These are phyloP conservation scores for Mercurialis annua DNA, from an alignment of 345 rosid genomes.

Conservation along the genomic window DNA sequence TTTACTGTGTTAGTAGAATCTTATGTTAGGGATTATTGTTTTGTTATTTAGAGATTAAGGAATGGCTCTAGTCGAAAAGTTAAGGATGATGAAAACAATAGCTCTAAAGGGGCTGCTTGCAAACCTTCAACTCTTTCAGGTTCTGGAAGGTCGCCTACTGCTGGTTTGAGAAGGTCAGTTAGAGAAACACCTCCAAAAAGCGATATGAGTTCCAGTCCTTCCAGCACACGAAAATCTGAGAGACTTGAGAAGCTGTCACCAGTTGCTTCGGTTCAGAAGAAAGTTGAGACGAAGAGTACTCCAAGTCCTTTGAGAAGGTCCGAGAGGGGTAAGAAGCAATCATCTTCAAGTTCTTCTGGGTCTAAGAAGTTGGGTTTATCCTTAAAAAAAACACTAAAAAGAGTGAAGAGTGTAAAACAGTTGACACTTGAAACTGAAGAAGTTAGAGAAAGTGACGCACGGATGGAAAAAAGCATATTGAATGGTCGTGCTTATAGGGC, in stretches of 20 bases:
- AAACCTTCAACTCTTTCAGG: slow-evolving; percentile 31
- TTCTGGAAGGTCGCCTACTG: slow-evolving; percentile 19
- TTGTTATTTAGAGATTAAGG: not conserved
- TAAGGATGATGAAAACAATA: slow-evolving; percentile 38
- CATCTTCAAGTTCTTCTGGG: slow-evolving; percentile 25
- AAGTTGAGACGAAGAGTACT: slow-evolving; percentile 36
- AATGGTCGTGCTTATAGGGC: slow-evolving; percentile 46
- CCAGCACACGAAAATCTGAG: slow-evolving; percentile 48
- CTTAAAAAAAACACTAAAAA: slow-evolving; percentile 31
- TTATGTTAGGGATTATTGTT: not conserved
- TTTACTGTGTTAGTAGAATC: not conserved
- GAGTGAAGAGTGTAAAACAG: slow-evolving; percentile 35
- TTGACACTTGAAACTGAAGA: slow-evolving; percentile 36
- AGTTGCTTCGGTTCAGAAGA: slow-evolving; percentile 34
- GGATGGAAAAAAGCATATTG: slow-evolving; percentile 20
- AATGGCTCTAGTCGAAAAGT: slow-evolving; percentile 38
- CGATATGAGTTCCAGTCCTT: slow-evolving; percentile 15
- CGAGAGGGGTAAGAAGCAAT: slow-evolving; percentile 44
- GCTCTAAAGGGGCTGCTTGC: slow-evolving; percentile 30
- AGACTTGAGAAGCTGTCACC: slow-evolving; percentile 46
- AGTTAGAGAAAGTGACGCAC: slow-evolving; percentile 17
- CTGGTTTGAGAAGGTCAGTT: slow-evolving; percentile 50
- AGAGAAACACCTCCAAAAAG: slow-evolving; percentile 40
- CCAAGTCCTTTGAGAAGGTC: slow-evolving; percentile 53
- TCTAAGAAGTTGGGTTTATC: slow-evolving; percentile 32